Evolutionary conservation across 1,284 basidiomycete species (phyloP), one percentile per base, ranked within the genome.

Genomic region (Fomitopsis betulina): DNA sequence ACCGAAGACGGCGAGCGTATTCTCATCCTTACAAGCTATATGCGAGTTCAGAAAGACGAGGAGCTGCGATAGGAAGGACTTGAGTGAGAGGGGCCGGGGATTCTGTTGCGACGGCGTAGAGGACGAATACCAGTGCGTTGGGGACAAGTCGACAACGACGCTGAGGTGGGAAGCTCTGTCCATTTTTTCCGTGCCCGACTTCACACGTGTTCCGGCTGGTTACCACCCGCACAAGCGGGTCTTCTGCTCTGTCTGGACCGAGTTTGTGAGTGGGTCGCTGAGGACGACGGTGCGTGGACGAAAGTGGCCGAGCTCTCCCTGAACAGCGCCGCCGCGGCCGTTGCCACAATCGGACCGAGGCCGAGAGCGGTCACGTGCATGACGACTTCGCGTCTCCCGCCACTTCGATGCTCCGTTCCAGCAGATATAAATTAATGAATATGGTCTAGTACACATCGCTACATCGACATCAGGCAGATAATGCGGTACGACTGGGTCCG

Each of bases 11-110:
- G 94, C 91, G 17, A 98, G 79, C 6, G 91, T 86, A 71, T 98
- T 99, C 67, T 96, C 94, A 76, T 96, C 91, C 62, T 90, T 86
- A 65, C 88, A 84, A 0, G 95, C 94, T 59, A 96, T 83, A 74
- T 98, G 95, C 1, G 94, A 86, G 67, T 99, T 98, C 65, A 96
- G 77, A 67, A 98, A 97, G 23, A 93, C 89, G 59, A 97, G 83
- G 13, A 97, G 78, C 64, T 93, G 89, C 0, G 88, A 83, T 54
- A 94, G 76, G 72, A 94, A 94, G 2, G 80, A 69, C 25, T 80
- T 71, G 27, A 95, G 77, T 0, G 84, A 71, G 12, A 94, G 73
- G 0, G 87, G 80, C 59, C 80, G 72, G 0, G 74, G 60, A 57
- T 80, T 80, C 7, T 21, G 43, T 19, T 42, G 23, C 38, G 72